phyloP scores from a whole-genome alignment of 768 basidiomycete species.

The Lactifluus piperatus region DNA sequence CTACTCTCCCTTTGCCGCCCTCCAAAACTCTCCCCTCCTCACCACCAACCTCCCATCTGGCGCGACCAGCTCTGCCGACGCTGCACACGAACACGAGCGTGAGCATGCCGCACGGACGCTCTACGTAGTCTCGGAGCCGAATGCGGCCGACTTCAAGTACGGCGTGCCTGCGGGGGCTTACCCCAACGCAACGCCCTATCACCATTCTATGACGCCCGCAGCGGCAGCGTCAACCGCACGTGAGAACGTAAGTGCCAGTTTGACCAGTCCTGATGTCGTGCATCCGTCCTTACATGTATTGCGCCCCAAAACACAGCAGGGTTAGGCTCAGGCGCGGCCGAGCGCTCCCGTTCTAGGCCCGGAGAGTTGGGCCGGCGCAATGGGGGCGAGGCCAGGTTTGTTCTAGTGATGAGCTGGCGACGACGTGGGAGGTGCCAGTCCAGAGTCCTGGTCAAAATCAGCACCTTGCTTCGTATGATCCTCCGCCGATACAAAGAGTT shows the following conservation, averaged over 20 bases:
- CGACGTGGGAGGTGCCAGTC: conserved; percentile 23
- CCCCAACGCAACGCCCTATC: conserved; percentile 32
- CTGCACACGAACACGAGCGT: conserved; percentile 54
- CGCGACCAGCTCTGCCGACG: conserved; percentile 7
- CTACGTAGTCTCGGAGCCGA: conserved; percentile 69
- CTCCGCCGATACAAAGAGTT: conserved; percentile 36
- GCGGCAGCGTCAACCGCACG: conserved; percentile 19
- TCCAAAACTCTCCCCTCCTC: conserved; percentile 33
- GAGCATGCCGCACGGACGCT: conserved; percentile 47
- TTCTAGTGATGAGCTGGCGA: conserved; percentile 35
- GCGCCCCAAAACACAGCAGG: conserved; percentile 36
- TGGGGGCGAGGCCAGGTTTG: conserved; percentile 36
- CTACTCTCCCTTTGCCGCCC: conserved; percentile 56
- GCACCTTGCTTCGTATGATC: conserved; percentile 37
- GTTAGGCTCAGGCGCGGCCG: conserved; percentile 40
- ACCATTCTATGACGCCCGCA: conserved; percentile 32
- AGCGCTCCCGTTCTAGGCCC: conserved; percentile 35
- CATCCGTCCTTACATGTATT: conserved; percentile 38
- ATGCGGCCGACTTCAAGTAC: conserved; percentile 51
- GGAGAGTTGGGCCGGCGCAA: conserved; percentile 35
- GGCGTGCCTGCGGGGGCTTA: conserved; percentile 63
- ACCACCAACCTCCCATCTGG: conserved; percentile 25
- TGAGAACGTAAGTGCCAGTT: conserved; percentile 29
- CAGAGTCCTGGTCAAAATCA: conserved; percentile 23
- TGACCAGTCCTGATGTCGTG: conserved; percentile 36